A percentile compares a stretch with the other conserved stretches of the same genome.
These are phyloP conservation scores for Solanum bulbocastanum DNA, from an alignment of 257 asterid species.

Conservation along the genomic window DNA sequence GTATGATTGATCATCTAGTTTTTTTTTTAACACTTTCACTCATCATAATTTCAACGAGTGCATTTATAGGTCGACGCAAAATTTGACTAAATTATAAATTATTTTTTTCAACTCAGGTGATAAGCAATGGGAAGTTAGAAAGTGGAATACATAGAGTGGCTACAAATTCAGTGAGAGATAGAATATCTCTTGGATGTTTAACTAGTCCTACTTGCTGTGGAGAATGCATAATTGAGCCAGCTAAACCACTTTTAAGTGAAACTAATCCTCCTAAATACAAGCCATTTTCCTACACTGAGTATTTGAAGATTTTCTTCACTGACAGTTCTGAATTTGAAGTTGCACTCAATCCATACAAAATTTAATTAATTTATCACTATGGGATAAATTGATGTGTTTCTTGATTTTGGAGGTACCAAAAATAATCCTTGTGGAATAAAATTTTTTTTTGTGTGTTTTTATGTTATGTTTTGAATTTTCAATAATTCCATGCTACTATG, in stretches of 20 bases:
- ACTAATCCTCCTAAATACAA: neutral
- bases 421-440: neutral
- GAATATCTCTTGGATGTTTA: neutral
- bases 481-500: neutral
- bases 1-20: neutral
- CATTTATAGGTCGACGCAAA: neutral
- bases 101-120: neutral
- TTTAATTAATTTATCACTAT: neutral
- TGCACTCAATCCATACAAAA: neutral
- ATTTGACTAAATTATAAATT: neutral
- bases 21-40: neutral
- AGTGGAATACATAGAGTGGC: constrained; percentile 1
- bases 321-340: neutral
- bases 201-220: neutral
- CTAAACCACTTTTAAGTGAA: neutral
- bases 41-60: neutral
- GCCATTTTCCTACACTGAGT: neutral
- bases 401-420: neutral
- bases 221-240: neutral
- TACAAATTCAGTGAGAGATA: neutral
- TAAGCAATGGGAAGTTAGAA: neutral
- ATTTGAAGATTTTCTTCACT: neutral
- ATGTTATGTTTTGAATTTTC: neutral
- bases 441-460: neutral
- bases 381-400: neutral